Evolutionary conservation across 2,329 filamentous ascomycete genomes (phyloP), one percentile per base, ranked within the genome.

Genomic region (Neobulgaria alba): DNA sequence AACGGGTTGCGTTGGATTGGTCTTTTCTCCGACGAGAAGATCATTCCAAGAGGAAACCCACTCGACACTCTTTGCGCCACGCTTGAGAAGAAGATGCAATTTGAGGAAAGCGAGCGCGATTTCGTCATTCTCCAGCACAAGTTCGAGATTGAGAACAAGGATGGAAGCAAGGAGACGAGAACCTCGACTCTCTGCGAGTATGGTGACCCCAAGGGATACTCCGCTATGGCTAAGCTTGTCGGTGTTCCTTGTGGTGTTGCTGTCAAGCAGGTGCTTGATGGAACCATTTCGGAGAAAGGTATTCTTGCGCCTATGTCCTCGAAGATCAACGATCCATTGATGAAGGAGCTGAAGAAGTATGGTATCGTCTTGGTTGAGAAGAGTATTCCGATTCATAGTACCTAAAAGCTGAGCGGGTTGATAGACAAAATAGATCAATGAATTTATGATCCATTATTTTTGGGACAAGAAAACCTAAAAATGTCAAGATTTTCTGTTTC

Each of bases 21-120:
- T 20, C 60, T 79, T 47, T 82, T 87, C 67, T 82, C 77, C 32
- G 72, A 81, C 49, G 72, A 77, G 58, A 67, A 75, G 61, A 87
- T 82, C 58, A 82, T 67, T 4, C 81, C 85, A 19, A 71, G 77
- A 41, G 82, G 79, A 40, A 95, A 85, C 68, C 83, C 87, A 3
- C 75, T 95, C 17, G 89, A 95, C 63, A 90, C 85, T n/a, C 77
- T 95, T 29, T 95, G 88, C 67, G 86, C 85, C 21, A 84, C 79
- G 3, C 75, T 95, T 20, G 87, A 94, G 71, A 68, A 85, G 71
- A 94, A 93, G 78, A 93, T 94, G 85, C 76, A 85, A 64, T 95
- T 82, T 63, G 82, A 76, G 58, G 71, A 82, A 55, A 82, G 75
- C 46, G 87, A 95, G 76, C 81, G 88, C 45, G 88, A 94, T 63